Base-by-base conservation (phyloP, 2,329 filamentous ascomycete genomes). In the Taxawa tesnikishii region DNA sequence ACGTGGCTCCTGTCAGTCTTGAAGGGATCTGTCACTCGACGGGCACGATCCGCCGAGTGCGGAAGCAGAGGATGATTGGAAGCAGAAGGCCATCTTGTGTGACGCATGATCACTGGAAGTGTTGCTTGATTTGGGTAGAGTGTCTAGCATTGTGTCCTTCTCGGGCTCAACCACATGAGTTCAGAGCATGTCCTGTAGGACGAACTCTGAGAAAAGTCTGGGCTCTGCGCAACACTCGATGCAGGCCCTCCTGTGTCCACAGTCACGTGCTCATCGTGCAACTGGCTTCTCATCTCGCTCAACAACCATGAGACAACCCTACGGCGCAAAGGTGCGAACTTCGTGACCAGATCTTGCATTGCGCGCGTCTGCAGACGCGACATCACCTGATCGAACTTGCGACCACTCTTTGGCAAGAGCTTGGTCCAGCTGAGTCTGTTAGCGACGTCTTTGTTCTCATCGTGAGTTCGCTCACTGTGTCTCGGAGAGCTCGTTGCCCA, bases 231-330 rank as follows among this genome's bases (percentile, higher is more conserved):
- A 23, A 23, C n/a, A 23, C 19, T n/a, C 19, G 19, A 23, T n/a
- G 19, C 19, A 23, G n/a, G 7, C 19, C 19, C n/a, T n/a, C n/a
- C 19, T 23, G 7, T 23, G n/a, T 23, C n/a, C 19, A 23, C 7
- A n/a, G n/a, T 26, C 29, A 24, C 29, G 18, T 32, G 29, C 18
- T 26, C 21, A 26, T 32, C 16, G 11, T 26, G 16, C 9, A 32
- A 26, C 23, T 17, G 29, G 21, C 19, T 26, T 32, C 21, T 26
- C 29, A 32, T 32, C 7, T 23, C 19, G 19, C 29, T 32, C 26
- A 23, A 13, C 19, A 23, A 16, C 29, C 29, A 32, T 24, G 29
- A 32, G 19, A 14, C 29, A n/a, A 29, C 15, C 15, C 17, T 15
- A 15, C 15, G 28, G 17, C 28, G 11, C 28, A 8, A 29, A 17